Evolutionary conservation across 2,329 filamentous ascomycete species (phyloP), one percentile per base, ranked within the genome.

Genomic region (Phialocephala subalpina): DNA sequence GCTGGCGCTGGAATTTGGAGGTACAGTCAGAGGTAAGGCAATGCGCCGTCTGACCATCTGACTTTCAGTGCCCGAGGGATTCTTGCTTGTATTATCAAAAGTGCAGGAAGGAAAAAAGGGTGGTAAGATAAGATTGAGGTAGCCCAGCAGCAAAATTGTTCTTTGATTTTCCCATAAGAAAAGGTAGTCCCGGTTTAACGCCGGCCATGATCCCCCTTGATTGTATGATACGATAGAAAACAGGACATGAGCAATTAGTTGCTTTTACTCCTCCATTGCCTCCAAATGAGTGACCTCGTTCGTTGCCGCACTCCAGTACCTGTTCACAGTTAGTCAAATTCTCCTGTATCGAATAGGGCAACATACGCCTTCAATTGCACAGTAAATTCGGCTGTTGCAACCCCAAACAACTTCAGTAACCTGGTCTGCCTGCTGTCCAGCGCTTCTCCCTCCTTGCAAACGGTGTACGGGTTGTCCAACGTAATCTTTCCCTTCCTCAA

Each of bases 341-440:
- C 42, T 33, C 20, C 33, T 29, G 47, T 6, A 40, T 11, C 25
- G 33, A 20, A 35, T 20, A 20, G 36, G n/a, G n/a, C 59, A 22
- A 68, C 85, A 79, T 85, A 91, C 76, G 94, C 94, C 78, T 92
- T 82, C 71, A 97, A 82, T 75, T 89, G 86, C 65, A 99, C 89
- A 78, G 86, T 90, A 82, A 99, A 99, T 82, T 98, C 94, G 65
- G 93, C 92, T 80, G 96, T 88, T 69, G 92, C 93, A 64, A 97
- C 88, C 61, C 93, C 91, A 81, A 99, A 98, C 75, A 97, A 85
- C 87, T 98, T 98, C 80, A 99, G 80, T 76, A 99, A 82, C 70
- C 94, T 91, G 64, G 96, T 97, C 85, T 99, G 96, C 74, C 95
- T 87, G 72, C 92, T 94, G 80, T 97, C 94, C 72, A 99, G 81